Conservation (phyloP, 345 rosid species). For the Passiflora organensis region DNA sequence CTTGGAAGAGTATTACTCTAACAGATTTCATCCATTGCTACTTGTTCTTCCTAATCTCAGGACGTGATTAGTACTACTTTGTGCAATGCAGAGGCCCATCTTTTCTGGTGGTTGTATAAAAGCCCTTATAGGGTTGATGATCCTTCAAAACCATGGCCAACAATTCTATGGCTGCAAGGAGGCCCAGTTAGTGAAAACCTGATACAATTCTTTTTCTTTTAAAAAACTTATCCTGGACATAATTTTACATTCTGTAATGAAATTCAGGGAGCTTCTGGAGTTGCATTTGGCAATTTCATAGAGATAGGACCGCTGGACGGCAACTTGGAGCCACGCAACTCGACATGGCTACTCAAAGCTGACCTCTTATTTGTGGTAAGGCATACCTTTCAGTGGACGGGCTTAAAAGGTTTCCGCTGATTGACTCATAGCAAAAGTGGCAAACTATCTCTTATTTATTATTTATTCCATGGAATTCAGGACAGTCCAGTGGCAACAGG, state of each 20-base stretch:
- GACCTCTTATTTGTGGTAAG: conserved; percentile 43
- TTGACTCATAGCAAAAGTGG: not conserved
- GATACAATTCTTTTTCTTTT: no score
- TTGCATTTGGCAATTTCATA: conserved; percentile 34
- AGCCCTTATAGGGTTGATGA: conserved; percentile 36
- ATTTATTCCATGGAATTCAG: conserved; percentile 11
- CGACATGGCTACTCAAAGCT: conserved; percentile 41
- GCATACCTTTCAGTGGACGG: not conserved
- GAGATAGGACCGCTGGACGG: conserved; percentile 41
- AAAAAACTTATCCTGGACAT: not conserved
- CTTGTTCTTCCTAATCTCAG: no score
- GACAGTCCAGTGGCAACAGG: conserved; percentile 47
- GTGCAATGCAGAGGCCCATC: conserved; percentile 27
- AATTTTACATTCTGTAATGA: not conserved
- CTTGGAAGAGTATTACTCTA: no score
- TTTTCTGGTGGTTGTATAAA: conserved; percentile 42
- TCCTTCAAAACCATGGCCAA: conserved; percentile 39
- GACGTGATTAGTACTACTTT: not conserved
- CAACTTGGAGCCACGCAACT: conserved; percentile 31
- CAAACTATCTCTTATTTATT: not conserved
- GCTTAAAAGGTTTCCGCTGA: no score
- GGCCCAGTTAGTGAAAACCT: conserved; percentile 29
- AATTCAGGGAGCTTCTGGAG: conserved; percentile 35
- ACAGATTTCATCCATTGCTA: no score
- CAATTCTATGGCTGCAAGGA: conserved; percentile 38